Evolutionary conservation across 345 rosid species (phyloP).

Genomic region (Eucalyptus regnans): DNA sequence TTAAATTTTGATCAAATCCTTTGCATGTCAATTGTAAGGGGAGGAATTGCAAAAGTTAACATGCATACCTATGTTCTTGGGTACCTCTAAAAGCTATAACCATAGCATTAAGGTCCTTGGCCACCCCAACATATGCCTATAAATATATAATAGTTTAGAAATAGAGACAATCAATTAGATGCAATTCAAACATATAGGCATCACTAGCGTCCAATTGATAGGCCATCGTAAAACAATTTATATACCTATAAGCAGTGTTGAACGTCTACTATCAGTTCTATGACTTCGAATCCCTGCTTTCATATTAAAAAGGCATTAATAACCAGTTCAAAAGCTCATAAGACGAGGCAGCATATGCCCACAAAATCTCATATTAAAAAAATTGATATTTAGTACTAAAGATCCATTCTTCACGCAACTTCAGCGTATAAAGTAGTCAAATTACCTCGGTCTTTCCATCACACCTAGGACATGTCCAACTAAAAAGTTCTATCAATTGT

Average conservation of each 20-base stretch:
- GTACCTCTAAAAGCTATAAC: conserved; percentile 76
- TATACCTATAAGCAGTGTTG: conserved; percentile 81
- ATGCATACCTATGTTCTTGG: conserved; percentile 41
- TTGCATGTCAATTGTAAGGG: not conserved
- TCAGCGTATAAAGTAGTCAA: not conserved
- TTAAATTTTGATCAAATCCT: not conserved
- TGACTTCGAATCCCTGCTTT: conserved; percentile 76
- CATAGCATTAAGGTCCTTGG: conserved; percentile 44
- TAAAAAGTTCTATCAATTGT: conserved; percentile 45
- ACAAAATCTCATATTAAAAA: not conserved
- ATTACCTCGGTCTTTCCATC: conserved; percentile 62
- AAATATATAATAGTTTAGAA: not conserved
- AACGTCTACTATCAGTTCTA: conserved; percentile 71
- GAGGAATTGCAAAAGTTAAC: not conserved
- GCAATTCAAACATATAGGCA: not conserved
- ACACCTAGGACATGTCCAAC: conserved; percentile 87
- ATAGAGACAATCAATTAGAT: not conserved
- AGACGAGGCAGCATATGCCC: not conserved
- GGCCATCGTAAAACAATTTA: not conserved
- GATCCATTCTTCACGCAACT: not conserved
- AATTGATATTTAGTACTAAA: not conserved
- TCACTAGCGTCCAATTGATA: not conserved
- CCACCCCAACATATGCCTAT: conserved; percentile 52
- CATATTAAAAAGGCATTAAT: not conserved
- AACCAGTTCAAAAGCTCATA: not conserved